Conservation (phyloP, 768 basidiomycete species). For the Gloeophyllum trabeum region DNA sequence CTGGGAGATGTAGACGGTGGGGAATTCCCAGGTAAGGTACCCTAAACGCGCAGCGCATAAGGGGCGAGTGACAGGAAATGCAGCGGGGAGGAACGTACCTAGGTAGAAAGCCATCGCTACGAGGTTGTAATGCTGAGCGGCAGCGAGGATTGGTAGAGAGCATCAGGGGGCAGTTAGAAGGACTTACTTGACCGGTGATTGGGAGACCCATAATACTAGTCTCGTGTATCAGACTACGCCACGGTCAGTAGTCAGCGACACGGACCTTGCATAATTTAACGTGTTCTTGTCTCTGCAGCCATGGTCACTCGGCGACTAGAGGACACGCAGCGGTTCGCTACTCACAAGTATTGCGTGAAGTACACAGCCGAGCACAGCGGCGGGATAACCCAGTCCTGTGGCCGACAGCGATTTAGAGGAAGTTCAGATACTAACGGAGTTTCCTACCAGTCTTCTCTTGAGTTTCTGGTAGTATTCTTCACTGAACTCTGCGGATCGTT, state of each 20-base stretch:
- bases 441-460: slow-evolving; percentile 44
- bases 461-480: slow-evolving; percentile 50
- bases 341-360: slow-evolving; percentile 56
- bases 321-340: too few species aligned
- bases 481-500: slow-evolving; percentile 37
- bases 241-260: not conserved
- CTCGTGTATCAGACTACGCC: not conserved
- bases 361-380: slow-evolving; percentile 53
- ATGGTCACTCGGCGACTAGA: not conserved
- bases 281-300: slow-evolving; percentile 51
- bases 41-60: slow-evolving; percentile 21
- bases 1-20: slow-evolving; percentile 55
- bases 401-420: not conserved
- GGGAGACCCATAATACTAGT: slow-evolving; percentile 55
- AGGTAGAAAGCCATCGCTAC: slow-evolving; percentile 56
- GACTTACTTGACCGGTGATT: slow-evolving; percentile 42
- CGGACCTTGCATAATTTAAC: slow-evolving; percentile 56
- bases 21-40: slow-evolving; percentile 51
- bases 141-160: not conserved
- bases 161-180: not conserved
- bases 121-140: slow-evolving; percentile 42
- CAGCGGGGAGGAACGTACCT: slow-evolving; percentile 20
- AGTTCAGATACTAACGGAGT: not conserved
- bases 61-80: not conserved
- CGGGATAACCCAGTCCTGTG: slow-evolving; percentile 38